Conservation (phyloP, 1,284 basidiomycete genomes). For the Albatrellus sp. region DNA sequence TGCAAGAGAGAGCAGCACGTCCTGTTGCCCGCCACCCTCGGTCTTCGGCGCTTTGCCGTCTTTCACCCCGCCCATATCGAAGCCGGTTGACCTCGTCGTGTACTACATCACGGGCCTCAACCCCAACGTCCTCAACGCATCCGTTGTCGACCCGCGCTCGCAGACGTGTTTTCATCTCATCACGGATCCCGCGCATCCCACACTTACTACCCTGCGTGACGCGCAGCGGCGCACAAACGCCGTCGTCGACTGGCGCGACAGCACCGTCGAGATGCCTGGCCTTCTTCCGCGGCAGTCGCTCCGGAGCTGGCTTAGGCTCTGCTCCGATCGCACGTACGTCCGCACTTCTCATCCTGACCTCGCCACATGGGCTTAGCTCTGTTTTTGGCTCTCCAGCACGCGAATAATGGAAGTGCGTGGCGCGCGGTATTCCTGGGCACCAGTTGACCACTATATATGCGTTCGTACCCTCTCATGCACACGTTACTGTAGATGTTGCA, state of each 20-base stretch:
- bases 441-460: conserved; percentile 26
- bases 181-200: conserved; percentile 36
- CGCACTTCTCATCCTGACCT: conserved; percentile 1
- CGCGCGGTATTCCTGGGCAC: conserved; percentile 29
- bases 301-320: conserved; percentile 42
- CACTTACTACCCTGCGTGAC: conserved; percentile 43
- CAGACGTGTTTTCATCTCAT: conserved; percentile 16
- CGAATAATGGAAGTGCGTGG: conserved; percentile 30
- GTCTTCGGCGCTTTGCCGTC: conserved; percentile 12
- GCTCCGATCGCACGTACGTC: conserved; percentile 37
- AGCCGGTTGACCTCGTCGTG: not conserved
- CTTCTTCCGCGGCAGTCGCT: conserved; percentile 33
- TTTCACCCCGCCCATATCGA: not conserved
- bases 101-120: conserved; percentile 9
- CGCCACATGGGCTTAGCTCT: not conserved
- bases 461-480: conserved; percentile 18
- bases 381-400: conserved; percentile 19
- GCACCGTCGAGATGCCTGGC: conserved; percentile 43
- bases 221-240: conserved; percentile 34
- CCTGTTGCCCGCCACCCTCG: conserved; percentile 6
- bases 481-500: too few relatives aligned
- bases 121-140: conserved; percentile 11
- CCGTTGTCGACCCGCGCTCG: conserved; percentile 9
- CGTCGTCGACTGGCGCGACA: conserved; percentile 46
- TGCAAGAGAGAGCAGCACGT: conserved; percentile 1